These are phyloP conservation scores for Boechera retrofracta DNA, from an alignment of 345 rosid species.

Conservation along the genomic window DNA sequence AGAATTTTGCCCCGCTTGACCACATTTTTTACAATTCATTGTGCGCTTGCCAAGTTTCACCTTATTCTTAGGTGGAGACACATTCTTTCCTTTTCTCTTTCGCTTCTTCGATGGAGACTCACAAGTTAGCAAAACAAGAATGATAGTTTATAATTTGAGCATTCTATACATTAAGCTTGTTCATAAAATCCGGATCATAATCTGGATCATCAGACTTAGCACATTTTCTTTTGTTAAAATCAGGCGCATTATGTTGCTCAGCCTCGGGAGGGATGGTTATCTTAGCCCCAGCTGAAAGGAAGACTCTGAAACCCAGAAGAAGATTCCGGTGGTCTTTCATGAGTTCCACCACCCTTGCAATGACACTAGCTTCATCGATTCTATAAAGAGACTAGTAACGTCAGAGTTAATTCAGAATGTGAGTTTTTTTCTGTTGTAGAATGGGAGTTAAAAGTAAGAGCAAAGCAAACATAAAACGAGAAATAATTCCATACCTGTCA, in stretches of 20 bases:
- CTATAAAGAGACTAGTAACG: conserved; percentile 13
- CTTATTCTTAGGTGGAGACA: not conserved
- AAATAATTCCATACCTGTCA: not conserved
- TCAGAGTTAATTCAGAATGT: conserved; percentile 4
- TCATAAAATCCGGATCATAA: not conserved
- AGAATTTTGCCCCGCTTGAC: not conserved
- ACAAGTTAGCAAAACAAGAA: not conserved
- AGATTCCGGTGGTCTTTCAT: conserved; percentile 8
- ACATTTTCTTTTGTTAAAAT: not conserved
- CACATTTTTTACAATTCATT: conserved; percentile 3
- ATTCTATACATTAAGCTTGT: not conserved
- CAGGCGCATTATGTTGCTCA: not conserved
- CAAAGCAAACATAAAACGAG: not conserved
- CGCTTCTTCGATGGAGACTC: not conserved
- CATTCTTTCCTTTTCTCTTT: not conserved
- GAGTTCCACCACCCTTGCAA: not conserved
- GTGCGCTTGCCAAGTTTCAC: not conserved
- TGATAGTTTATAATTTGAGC: not conserved
- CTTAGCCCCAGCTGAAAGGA: not conserved
- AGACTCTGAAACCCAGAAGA: conserved; percentile 1
- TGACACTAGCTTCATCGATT: not conserved
- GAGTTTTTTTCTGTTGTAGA: not conserved
- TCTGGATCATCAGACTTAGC: not conserved
- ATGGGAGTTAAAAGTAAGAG: not conserved
- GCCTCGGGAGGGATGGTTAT: not conserved